These are phyloP conservation scores for Paraphaeosphaeria minitans DNA, from an alignment of 2,329 filamentous ascomycete species.

Conservation along the genomic window DNA sequence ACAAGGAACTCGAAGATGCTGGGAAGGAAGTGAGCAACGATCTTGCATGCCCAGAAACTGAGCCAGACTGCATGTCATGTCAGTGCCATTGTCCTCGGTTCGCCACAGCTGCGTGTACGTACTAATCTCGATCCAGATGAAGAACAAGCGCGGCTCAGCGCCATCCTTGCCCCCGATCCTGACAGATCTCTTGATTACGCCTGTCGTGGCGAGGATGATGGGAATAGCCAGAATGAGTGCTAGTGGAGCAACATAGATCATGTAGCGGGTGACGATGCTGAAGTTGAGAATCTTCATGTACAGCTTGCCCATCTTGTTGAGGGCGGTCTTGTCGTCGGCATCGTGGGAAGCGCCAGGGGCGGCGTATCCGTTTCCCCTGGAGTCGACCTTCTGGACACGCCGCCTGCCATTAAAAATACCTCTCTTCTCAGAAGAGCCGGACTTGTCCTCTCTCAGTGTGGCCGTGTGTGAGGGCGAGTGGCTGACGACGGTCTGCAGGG, in stretches of 20 bases:
- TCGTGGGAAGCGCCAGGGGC: conserved; percentile 38
- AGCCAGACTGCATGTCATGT: conserved; percentile 57
- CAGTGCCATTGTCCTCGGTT: conserved; percentile 3
- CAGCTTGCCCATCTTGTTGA: conserved; percentile 64
- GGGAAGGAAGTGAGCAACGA: conserved; percentile 63
- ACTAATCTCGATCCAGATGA: conserved; percentile 67
- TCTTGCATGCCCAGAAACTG: conserved; percentile 66
- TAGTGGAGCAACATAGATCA: conserved; percentile 66
- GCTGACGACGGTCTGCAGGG: conserved; percentile 61
- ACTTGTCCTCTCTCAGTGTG: conserved; percentile 29
- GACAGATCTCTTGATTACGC: conserved; percentile 34
- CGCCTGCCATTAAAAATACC: conserved; percentile 46
- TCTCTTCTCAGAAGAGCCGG: conserved; percentile 44
- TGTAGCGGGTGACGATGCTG: conserved; percentile 66
- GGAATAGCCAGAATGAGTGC: conserved; percentile 64
- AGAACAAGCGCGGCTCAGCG: conserved; percentile 63
- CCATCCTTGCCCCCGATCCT: conserved; percentile 53
- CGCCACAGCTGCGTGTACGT: conserved; percentile 14
- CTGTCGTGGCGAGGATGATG: conserved; percentile 65
- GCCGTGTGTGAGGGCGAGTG: conserved; percentile 48
- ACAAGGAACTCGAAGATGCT: conserved; percentile 64
- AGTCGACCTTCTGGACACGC: conserved; percentile 34
- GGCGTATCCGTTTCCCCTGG: conserved; percentile 30
- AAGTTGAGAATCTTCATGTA: conserved; percentile 67
- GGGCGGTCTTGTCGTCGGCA: conserved; percentile 57